Evolutionary conservation across 129 eudicot species (phyloP).

Genomic region (Silybum marianum): DNA sequence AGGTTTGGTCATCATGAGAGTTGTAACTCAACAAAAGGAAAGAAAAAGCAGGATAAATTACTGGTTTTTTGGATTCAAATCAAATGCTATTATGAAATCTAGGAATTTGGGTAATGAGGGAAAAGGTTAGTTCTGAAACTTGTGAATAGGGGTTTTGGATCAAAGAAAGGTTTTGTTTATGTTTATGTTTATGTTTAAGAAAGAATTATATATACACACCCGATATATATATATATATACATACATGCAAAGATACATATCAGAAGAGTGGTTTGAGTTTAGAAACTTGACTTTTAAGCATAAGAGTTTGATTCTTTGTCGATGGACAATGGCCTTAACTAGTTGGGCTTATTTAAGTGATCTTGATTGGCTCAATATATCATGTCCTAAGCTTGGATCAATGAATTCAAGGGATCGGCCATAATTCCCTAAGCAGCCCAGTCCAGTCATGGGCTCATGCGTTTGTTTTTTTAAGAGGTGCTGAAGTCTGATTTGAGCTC

Average conservation of each 20-base stretch:
- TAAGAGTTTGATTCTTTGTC: not conserved
- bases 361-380: not conserved
- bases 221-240: too few species aligned
- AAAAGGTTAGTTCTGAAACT: slow-evolving; percentile 11
- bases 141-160: slow-evolving; percentile 31
- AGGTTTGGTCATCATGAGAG: slow-evolving; percentile 66
- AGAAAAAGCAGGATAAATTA: slow-evolving; percentile 9
- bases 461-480: too few species aligned
- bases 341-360: not conserved
- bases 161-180: not conserved
- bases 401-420: not conserved
- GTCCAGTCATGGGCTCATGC: not conserved
- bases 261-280: not conserved
- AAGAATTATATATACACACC: not conserved
- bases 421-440: not conserved
- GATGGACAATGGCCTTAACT: not conserved
- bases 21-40: not conserved
- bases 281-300: not conserved
- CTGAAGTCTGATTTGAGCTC: too few species aligned
- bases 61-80: not conserved
- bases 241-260: not conserved
- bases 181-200: not conserved
- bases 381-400: not conserved
- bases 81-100: slow-evolving; percentile 17
- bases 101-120: not conserved